Evolutionary conservation across 2,329 filamentous ascomycete genomes (phyloP).

Genomic region (Claviceps cyperi): DNA sequence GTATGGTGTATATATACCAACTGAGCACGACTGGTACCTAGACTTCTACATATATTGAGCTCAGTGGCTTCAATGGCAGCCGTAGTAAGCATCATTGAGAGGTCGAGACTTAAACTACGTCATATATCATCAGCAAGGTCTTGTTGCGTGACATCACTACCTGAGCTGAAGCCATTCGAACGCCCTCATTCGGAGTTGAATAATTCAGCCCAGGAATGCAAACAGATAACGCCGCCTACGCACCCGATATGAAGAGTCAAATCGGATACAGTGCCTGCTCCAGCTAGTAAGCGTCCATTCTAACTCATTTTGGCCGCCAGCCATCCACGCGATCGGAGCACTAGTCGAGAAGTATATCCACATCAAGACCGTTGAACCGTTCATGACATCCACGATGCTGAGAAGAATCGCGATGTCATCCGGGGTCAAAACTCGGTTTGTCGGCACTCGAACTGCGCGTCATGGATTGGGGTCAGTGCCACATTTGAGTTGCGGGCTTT

Average conservation of each 20-base stretch:
- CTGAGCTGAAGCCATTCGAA: not conserved
- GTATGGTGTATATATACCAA: not conserved
- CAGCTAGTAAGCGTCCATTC: not conserved
- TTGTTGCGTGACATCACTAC: not conserved
- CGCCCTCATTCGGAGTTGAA: not conserved
- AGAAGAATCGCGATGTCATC: not conserved
- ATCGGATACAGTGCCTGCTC: too few species aligned
- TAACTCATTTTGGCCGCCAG: not conserved
- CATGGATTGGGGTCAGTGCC: not conserved
- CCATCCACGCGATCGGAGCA: not conserved
- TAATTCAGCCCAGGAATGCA: not conserved
- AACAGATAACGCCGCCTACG: not conserved
- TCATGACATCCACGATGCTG: not conserved
- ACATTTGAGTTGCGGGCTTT: not conserved
- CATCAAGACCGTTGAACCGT: not conserved
- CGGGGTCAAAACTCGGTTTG: not conserved
- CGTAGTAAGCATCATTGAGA: too few species aligned
- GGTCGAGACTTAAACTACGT: not conserved
- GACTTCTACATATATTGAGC: too few species aligned
- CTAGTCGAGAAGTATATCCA: not conserved
- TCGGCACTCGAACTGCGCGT: not conserved
- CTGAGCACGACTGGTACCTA: not conserved
- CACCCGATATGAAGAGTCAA: not conserved
- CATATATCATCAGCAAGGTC: not conserved
- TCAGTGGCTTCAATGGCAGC: too few species aligned